Base-by-base conservation (phyloP, 495 filamentous ascomycete species). In the Beverwykella pulmonaria region DNA sequence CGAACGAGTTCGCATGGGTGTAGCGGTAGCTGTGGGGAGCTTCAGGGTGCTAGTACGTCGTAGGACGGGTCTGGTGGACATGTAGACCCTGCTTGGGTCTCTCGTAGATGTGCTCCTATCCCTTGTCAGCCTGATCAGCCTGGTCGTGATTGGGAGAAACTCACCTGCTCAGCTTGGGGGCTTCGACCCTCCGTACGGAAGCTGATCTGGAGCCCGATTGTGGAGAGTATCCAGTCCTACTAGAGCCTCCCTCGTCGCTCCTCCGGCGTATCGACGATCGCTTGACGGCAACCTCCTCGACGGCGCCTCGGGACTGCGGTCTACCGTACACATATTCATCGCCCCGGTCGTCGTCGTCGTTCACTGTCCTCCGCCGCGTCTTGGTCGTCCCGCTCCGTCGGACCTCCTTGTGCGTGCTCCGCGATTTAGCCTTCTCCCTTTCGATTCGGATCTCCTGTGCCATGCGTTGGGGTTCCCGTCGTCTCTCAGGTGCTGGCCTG, bases 261-360 rank as follows among this genome's bases (percentile, higher is more conserved):
- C 49, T 26, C 56, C 54, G 47, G 12, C 36, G 63, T 12, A 22
- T 14, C 22, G 52, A 48, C 14, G 53, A 61, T 32, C 69, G 59
- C 49, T 26, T 47, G 41, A 64, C 59, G 7, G 53, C 39, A 26
- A 50, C 54, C 34, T 67, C 68, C 41, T 66, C 69, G 7, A 59
- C 54, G n/a, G 53, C 41, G 26, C 41, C 58, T 27, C 58, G 25
- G 23, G 63, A 65, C 56, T 41, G 46, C 7, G 68, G 68, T 27
- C 68, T 34, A 19, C 69, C 57, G 32, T 71, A 71, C 10, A 71
- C 69, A 44, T 65, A 71, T 32, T 67, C 68, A 12, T 63, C 68
- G 27, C 59, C 60, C 26, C 61, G 15, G 22, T 65, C 61, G 22
- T 68, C 64, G 0, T 57, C 55, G 17, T 60, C 59, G 20, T 41